Percentiles rank a stretch among this genome's conserved stretches.
These are phyloP conservation scores for Myotisia sp. DNA, from an alignment of 2,329 filamentous ascomycete genomes.

Conservation along the genomic window DNA sequence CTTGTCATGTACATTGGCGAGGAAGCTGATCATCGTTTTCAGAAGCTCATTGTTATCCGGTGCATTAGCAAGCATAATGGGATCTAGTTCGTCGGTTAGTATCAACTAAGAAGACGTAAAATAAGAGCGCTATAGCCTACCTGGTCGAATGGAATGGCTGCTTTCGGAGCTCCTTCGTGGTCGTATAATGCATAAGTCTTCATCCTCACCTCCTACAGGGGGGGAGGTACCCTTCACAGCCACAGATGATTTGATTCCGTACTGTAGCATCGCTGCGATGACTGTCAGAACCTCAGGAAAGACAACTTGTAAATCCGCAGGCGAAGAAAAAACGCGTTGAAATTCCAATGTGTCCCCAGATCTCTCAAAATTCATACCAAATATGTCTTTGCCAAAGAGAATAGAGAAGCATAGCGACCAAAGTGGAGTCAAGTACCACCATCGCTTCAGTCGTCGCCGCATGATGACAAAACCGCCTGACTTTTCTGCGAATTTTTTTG, in stretches of 20 bases:
- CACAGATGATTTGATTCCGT: constrained; percentile 54
- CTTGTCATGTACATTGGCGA: constrained; percentile 62
- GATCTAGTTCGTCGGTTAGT: constrained; percentile 1
- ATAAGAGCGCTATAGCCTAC: neutral
- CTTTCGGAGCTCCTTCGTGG: constrained; percentile 1
- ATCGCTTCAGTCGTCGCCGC: constrained; percentile 64
- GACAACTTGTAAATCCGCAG: constrained; percentile 48
- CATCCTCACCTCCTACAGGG: constrained; percentile 6
- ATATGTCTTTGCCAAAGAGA: constrained; percentile 70
- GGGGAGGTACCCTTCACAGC: constrained; percentile 40
- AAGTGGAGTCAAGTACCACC: constrained; percentile 73
- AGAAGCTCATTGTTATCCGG: constrained; percentile 34
- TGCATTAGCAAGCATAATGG: neutral
- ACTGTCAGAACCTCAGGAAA: constrained; percentile 68
- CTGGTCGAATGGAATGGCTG: constrained; percentile 4
- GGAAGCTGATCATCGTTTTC: constrained; percentile 62
- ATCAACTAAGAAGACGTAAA: neutral
- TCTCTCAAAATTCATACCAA: constrained; percentile 56
- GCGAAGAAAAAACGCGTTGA: constrained; percentile 51
- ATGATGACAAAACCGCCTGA: constrained; percentile 79
- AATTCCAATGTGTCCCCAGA: constrained; percentile 63
- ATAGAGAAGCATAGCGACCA: constrained; percentile 86
- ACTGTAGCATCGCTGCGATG: constrained; percentile 74
- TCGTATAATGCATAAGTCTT: constrained; percentile 1
- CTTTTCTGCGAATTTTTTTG: constrained; percentile 71